Conservation (phyloP, 139 green algal genomes). For the Pseudopediastrum boryanum region DNA sequence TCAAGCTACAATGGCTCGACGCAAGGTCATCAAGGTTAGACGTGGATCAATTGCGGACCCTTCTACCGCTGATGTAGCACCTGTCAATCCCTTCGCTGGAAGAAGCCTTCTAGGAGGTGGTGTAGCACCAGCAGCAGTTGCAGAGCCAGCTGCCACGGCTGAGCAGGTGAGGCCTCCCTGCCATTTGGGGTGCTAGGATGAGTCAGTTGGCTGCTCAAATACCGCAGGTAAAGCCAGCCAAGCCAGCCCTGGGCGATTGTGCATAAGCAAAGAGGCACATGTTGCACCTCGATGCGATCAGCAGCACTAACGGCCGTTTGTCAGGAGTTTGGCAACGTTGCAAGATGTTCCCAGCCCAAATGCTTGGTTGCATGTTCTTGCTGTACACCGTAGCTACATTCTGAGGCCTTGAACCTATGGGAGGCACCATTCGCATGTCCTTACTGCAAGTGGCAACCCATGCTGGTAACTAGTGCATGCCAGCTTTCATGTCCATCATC, state of each 20-base stretch:
- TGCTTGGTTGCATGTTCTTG: too few relatives aligned
- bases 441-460: slow-evolving; percentile 2
- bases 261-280: background rate
- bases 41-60: slow-evolving; percentile 2
- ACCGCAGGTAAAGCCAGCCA: too few relatives aligned
- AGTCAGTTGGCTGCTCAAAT: too few relatives aligned
- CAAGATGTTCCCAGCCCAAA: too few relatives aligned
- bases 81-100: slow-evolving; percentile 62
- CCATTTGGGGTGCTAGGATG: slow-evolving; percentile 18
- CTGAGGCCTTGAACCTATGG: too few relatives aligned
- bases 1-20: slow-evolving; percentile 57
- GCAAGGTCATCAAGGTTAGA: slow-evolving; percentile 58
- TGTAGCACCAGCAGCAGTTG: slow-evolving; percentile 42
- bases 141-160: background rate
- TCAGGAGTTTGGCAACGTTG: background rate
- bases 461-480: background rate
- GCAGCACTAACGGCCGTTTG: background rate
- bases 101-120: slow-evolving; percentile 5
- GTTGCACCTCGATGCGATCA: background rate
- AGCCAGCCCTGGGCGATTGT: background rate
- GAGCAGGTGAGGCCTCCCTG: slow-evolving; percentile 48
- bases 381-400: too few relatives aligned
- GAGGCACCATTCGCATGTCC: too few relatives aligned
- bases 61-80: background rate
- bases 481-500: background rate